Evolutionary conservation across 768 basidiomycete genomes (phyloP), one percentile per base, ranked within the genome.

Genomic region (Xerocomellus dryophilus): DNA sequence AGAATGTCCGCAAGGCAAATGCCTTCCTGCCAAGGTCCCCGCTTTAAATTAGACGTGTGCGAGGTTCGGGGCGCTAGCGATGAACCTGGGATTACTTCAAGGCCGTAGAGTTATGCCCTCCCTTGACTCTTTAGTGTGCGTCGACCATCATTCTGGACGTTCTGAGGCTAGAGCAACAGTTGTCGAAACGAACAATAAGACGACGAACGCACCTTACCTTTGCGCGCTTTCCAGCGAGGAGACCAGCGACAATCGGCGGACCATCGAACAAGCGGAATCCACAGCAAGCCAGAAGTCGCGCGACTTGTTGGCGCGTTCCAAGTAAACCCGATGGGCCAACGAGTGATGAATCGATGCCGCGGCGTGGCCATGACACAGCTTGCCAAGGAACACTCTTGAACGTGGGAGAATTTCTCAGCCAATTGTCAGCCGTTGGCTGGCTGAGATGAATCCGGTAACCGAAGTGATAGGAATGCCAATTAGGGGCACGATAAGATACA

Each of bases 361-460:
- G 12, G 50, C 34, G 23, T 23, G 23, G 12, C 25, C 18, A 12
- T 21, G n/a, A 9, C 51, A 65, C 62, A 62, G 63, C 63, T 63
- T 60, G 58, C 57, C 63, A 65, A 64, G 51, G 51, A n/a, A 42
- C 55, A 10, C 51, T 51, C 58, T 1, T 10, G 9, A 29, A 29
- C 27, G 27, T 29, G 27, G 25, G 25, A 25, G 25, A 6, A 7
- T 25, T 6, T 25, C 25, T 25, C 25, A 25, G 25, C 6, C 54
- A 60, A 17, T 12, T 32, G 31, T 25, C 25, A 25, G 5, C 50
- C 5, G 23, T 50, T 52, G 57, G 43, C 50, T 9, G 38, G 39
- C 45, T 44, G 23, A 27, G n/a, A 21, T 55, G 34, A 43, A 15
- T 14, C 20, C 41, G 56, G 34, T 40, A 34, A 38, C 51, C 23